phyloP scores from a whole-genome alignment of 257 asterid genomes.

The Nyctanthes arbortristis region DNA sequence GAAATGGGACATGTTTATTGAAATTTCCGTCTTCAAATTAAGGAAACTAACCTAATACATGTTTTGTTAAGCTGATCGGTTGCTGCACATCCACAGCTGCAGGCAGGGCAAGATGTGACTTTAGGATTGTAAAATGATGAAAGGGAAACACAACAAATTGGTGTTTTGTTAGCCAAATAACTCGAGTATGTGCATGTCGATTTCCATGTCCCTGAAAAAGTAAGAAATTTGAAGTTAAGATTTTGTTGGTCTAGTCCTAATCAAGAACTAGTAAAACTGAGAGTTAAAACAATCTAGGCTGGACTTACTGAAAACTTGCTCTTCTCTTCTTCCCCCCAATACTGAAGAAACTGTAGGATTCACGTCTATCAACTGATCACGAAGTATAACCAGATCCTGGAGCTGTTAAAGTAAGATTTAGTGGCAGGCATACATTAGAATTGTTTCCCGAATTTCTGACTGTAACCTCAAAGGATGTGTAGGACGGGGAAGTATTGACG shows the following conservation, averaged over 20 bases:
- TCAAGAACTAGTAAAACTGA: too few relatives aligned
- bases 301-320: slow-evolving; percentile 63
- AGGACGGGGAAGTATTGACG: slow-evolving; percentile 42
- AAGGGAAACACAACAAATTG: slow-evolving; percentile 66
- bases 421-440: slow-evolving; percentile 36
- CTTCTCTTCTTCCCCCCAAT: slow-evolving; percentile 56
- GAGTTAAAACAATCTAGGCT: too few relatives aligned
- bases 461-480: slow-evolving; percentile 46
- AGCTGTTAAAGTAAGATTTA: slow-evolving; percentile 50
- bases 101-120: slow-evolving; percentile 54
- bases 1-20: not conserved
- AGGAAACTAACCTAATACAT: slow-evolving; percentile 54
- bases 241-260: not conserved
- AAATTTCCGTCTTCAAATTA: not conserved
- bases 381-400: slow-evolving; percentile 68
- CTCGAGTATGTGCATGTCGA: slow-evolving; percentile 52
- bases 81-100: slow-evolving; percentile 71
- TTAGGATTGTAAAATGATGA: slow-evolving; percentile 65
- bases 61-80: slow-evolving; percentile 33
- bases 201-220: slow-evolving; percentile 53
- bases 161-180: slow-evolving; percentile 47
- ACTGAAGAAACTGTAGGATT: slow-evolving; percentile 55
- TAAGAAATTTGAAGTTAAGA: not conserved
- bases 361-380: slow-evolving; percentile 41
- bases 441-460: slow-evolving; percentile 59